A percentile compares a stretch with the other conserved stretches of the same genome.
Conservation (phyloP, 345 rosid species). For the Salix koriyanagi region DNA sequence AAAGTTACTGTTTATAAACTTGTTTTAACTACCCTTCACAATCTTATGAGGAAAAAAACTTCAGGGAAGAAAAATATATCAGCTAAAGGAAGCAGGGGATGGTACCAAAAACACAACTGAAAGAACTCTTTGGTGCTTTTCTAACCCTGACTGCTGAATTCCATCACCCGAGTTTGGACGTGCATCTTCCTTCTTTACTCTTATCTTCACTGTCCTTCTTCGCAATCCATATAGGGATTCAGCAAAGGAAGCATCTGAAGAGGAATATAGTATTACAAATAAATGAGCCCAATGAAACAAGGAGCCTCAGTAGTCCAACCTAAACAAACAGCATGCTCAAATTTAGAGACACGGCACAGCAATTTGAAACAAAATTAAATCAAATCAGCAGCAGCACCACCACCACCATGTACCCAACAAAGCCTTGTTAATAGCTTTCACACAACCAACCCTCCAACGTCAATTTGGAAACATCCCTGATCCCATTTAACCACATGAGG, state of each 20-base stretch:
- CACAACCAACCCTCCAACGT: not conserved
- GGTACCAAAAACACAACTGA: conserved; percentile 91
- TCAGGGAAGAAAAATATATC: not conserved
- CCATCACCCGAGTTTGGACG: conserved; percentile 42
- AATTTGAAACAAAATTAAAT: not conserved
- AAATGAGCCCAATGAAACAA: conserved; percentile 2
- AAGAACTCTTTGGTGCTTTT: conserved; percentile 75
- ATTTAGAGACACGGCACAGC: not conserved
- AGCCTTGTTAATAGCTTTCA: not conserved
- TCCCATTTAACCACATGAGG: not conserved
- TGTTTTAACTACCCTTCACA: not conserved
- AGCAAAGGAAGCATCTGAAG: conserved; percentile 90
- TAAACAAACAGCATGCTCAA: not conserved
- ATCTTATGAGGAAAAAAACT: not conserved
- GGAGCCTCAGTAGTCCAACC: conserved; percentile 1
- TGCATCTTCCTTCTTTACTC: conserved; percentile 39
- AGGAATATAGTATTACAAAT: conserved; percentile 7
- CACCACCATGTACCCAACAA: not conserved
- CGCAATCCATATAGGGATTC: conserved; percentile 94
- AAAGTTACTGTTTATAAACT: not conserved
- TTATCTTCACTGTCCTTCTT: conserved; percentile 71
- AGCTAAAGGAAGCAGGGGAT: conserved; percentile 17
- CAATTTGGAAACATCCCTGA: too few species aligned
- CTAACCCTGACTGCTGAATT: conserved; percentile 59
- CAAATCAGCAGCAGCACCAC: not conserved